Evolutionary conservation across 169 alveolate species (phyloP).

Genomic region (Plasmodium cynomolgi): DNA sequence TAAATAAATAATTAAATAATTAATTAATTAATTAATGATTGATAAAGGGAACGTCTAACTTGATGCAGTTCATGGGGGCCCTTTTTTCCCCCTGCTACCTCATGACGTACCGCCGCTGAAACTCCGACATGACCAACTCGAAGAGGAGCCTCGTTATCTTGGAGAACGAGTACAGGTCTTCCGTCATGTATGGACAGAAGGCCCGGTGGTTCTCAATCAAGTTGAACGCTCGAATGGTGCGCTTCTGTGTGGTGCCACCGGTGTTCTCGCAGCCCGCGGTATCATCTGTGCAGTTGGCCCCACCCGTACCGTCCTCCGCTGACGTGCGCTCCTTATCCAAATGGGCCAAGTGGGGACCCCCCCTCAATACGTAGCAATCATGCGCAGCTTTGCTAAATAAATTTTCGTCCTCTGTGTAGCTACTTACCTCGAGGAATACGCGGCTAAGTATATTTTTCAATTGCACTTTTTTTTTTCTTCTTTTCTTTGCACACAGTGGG

Average conservation of each 20-base stretch:
- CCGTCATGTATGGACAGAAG: conserved; percentile 66
- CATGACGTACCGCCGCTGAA: conserved; percentile 46
- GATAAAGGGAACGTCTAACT: background rate
- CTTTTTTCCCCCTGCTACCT: background rate
- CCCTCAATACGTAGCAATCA: conserved; percentile 30
- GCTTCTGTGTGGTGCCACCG: background rate
- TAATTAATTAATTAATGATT: no score
- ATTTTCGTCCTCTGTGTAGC: conserved; percentile 7
- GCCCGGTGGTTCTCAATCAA: conserved; percentile 53
- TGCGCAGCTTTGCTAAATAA: conserved; percentile 19
- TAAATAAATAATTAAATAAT: background rate
- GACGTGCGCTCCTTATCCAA: background rate
- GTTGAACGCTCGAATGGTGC: conserved; percentile 28
- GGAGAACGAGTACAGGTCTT: conserved; percentile 64
- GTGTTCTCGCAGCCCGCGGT: background rate
- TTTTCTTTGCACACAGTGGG: background rate
- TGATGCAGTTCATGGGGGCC: background rate
- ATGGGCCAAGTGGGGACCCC: background rate
- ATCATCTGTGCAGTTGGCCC: background rate
- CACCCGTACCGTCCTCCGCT: background rate
- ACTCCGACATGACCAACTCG: conserved; percentile 54
- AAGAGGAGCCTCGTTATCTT: conserved; percentile 62
- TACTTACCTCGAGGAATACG: conserved; percentile 7
- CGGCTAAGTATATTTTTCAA: conserved; percentile 8
- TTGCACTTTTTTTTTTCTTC: background rate